Evolutionary conservation across 2,329 filamentous ascomycete species (phyloP).

Genomic region (Alternaria viburni): DNA sequence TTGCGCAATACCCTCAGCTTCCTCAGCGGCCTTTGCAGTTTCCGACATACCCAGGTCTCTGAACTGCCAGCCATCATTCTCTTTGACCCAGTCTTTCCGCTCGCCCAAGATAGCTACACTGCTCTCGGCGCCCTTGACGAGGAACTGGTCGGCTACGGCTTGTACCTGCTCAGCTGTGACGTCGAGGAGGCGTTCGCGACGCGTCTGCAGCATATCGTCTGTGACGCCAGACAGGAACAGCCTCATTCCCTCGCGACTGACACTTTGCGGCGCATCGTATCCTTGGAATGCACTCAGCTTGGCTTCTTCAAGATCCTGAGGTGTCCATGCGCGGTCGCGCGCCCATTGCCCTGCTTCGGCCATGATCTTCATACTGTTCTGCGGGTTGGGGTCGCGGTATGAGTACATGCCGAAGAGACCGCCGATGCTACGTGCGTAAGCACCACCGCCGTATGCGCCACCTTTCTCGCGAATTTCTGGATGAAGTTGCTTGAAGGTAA

Average conservation of each 20-base stretch:
- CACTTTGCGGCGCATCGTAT: slow-evolving; percentile 85
- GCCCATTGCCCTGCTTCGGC: slow-evolving; percentile 82
- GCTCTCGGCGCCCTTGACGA: slow-evolving; percentile 71
- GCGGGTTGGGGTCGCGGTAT: slow-evolving; percentile 94
- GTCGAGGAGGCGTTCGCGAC: slow-evolving; percentile 84
- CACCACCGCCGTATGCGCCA: slow-evolving; percentile 92
- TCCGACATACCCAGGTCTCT: slow-evolving; percentile 71
- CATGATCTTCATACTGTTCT: slow-evolving; percentile 88
- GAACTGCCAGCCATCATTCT: slow-evolving; percentile 72
- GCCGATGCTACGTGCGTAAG: slow-evolving; percentile 78
- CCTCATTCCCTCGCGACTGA: slow-evolving; percentile 86
- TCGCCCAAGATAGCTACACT: slow-evolving; percentile 80
- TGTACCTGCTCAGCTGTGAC: slow-evolving; percentile 82
- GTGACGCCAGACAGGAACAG: slow-evolving; percentile 85
- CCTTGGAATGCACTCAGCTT: slow-evolving; percentile 94
- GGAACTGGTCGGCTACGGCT: slow-evolving; percentile 79
- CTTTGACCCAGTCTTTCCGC: slow-evolving; percentile 74
- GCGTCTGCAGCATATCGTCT: slow-evolving; percentile 85
- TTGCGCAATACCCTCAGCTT: slow-evolving; percentile 25
- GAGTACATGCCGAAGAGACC: slow-evolving; percentile 94
- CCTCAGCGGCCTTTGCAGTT: slow-evolving; percentile 23
- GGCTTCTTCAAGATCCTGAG: slow-evolving; percentile 89
- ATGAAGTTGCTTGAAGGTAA: slow-evolving; percentile 96
- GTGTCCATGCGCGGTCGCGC: slow-evolving; percentile 78
- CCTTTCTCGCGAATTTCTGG: slow-evolving; percentile 98